Evolutionary conservation across 257 asterid genomes (phyloP), one percentile per base, ranked within the genome.

Genomic region (Orobanche coerulescens): DNA sequence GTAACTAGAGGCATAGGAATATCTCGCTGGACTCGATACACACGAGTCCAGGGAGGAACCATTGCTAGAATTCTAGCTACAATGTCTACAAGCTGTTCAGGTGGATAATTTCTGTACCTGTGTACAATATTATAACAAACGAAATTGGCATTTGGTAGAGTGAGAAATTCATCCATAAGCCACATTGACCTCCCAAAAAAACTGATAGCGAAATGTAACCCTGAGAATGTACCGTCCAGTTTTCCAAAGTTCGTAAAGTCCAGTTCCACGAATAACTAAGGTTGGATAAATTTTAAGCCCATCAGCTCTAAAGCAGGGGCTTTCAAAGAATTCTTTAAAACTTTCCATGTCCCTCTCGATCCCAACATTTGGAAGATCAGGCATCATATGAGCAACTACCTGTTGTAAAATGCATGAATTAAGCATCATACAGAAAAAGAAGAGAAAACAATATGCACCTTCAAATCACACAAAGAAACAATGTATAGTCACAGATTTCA

Each of bases 301-400:
- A 44, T 93, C 97, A 36, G 96, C 94, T 63, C 97, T 86, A 71
- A 93, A 93, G 61, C 75, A 65, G 55, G 99, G 99, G 69, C 95
- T 93, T 74, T 86, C 99, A 67, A 93, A 93, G 76, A 93, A 93
- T 67, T 93, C 99, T 80, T 89, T 86, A 54, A 93, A 93, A 74
- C 99, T 93, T 81, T 93, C 99, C 81, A 93, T 26, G 78, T 93
- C 99, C 70, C 99, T 84, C 67, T 93, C 99, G 54, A 89, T 84
- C 61, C 99, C 99, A 70, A 93, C 99, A 69, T 93, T 90, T 66
- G 99, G 99, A 71, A 93, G 96, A 81, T 89, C 99, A 49, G 99
- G 99, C 99, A 89, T 93, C 99, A 93, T 93, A 79, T 89, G 97
- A 77, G 99, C 97, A 66, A 93, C 99, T 39, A 93, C 97, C 98